A percentile compares a stretch with the other conserved stretches of the same genome.
These are phyloP conservation scores for Xylariaceae sp. DNA, from an alignment of 2,329 filamentous ascomycete genomes.

Conservation along the genomic window DNA sequence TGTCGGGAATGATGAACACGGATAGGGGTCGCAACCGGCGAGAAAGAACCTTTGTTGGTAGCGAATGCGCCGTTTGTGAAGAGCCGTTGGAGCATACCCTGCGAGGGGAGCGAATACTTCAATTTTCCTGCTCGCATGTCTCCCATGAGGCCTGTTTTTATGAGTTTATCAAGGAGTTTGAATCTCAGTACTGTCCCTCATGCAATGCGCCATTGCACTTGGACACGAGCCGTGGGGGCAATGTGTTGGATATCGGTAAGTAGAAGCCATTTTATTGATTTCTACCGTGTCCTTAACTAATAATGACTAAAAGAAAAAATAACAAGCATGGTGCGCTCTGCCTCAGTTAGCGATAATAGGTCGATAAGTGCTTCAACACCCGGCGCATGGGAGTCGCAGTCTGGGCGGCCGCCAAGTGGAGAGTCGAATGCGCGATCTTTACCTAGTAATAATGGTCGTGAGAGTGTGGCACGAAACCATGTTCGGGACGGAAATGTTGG, in stretches of 20 bases:
- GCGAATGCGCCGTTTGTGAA: conserved; percentile 92
- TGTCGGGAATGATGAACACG: conserved; percentile 65
- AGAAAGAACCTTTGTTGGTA: conserved; percentile 92
- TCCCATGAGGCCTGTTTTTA: conserved; percentile 98
- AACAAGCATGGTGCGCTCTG: conserved; percentile 84
- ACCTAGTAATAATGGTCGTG: conserved; percentile 26
- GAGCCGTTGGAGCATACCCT: conserved; percentile 94
- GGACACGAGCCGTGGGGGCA: conserved; percentile 88
- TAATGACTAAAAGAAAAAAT: conserved; percentile 69
- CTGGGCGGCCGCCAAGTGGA: conserved; percentile 51
- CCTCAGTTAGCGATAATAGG: conserved; percentile 62
- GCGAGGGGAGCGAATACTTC: conserved; percentile 86
- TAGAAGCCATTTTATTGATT: conserved; percentile 1
- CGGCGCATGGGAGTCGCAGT: conserved; percentile 64
- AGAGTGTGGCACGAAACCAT: conserved; percentile 32
- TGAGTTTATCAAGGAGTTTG: conserved; percentile 93
- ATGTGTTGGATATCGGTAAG: conserved; percentile 85
- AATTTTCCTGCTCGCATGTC: conserved; percentile 95
- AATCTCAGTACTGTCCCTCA: conserved; percentile 88
- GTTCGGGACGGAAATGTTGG: conserved; percentile 47
- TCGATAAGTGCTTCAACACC: conserved; percentile 51
- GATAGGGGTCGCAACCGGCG: conserved; percentile 76
- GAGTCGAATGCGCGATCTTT: conserved; percentile 31
- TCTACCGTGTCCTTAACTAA: conserved; percentile 15
- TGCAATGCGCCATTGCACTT: conserved; percentile 89